Percentiles rank a stretch among this genome's conserved stretches.
Conservation (phyloP, 805 yeast species). For the Ogataea neopini region DNA sequence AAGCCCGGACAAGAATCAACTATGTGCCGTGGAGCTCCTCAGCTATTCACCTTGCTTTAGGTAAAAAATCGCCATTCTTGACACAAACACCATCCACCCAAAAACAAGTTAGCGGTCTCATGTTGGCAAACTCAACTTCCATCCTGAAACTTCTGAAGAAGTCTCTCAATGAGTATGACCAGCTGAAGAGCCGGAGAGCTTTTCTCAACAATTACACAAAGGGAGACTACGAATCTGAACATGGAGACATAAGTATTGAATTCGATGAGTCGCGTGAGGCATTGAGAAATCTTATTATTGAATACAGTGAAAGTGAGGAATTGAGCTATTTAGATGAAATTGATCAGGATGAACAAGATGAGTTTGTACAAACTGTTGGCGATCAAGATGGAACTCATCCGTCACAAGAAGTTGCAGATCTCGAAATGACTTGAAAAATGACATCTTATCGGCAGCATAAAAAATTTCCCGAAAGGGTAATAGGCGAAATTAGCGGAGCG, state of each 20-base stretch:
- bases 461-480: neutral
- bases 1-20: conserved; percentile 63
- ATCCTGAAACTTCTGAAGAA: conserved; percentile 65
- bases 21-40: conserved; percentile 89
- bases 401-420: conserved; percentile 4
- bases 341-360: conserved; percentile 34
- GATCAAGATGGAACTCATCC: neutral
- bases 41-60: conserved; percentile 74
- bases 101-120: conserved; percentile 69
- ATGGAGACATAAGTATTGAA: conserved; percentile 46
- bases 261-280: conserved; percentile 51
- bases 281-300: conserved; percentile 46
- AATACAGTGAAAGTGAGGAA: conserved; percentile 45
- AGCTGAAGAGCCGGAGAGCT: conserved; percentile 76
- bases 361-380: conserved; percentile 1
- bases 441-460: neutral
- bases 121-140: conserved; percentile 81
- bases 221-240: conserved; percentile 44
- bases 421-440: conserved; percentile 2
- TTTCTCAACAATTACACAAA: conserved; percentile 75
- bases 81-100: conserved; percentile 34
- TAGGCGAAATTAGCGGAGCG: neutral
- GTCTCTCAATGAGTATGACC: conserved; percentile 75
- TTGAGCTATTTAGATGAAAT: conserved; percentile 49
- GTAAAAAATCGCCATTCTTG: conserved; percentile 66